Percentiles rank a stretch among this genome's conserved stretches.
phyloP scores from a whole-genome alignment of 164 flowering plant genomes.

The Magnolia sinica region DNA sequence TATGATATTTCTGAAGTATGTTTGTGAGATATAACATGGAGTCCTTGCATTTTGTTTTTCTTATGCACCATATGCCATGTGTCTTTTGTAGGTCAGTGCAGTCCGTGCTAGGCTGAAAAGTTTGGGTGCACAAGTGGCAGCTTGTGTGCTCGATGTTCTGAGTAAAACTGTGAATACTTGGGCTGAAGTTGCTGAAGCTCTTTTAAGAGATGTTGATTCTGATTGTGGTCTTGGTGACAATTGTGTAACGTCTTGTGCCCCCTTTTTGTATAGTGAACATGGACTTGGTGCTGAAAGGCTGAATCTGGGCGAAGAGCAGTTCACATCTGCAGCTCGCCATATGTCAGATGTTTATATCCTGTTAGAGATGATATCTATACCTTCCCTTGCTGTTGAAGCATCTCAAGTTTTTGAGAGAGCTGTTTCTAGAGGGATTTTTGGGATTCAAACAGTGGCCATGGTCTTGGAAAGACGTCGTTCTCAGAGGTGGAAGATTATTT shows the following conservation, averaged over 20 bases:
- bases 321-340: slow-evolving; percentile 33
- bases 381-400: slow-evolving; percentile 81
- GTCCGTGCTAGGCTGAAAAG: slow-evolving; percentile 71
- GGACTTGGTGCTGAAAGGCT: slow-evolving; percentile 39
- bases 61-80: slow-evolving; percentile 11
- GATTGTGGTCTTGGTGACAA: slow-evolving; percentile 49
- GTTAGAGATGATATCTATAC: slow-evolving; percentile 85
- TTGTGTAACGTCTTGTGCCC: slow-evolving; percentile 31
- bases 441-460: slow-evolving; percentile 65
- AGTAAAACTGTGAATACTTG: slow-evolving; percentile 72
- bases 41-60: background rate
- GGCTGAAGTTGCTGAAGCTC: slow-evolving; percentile 76
- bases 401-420: slow-evolving; percentile 90
- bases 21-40: background rate
- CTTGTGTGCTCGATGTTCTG: slow-evolving; percentile 72
- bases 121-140: slow-evolving; percentile 75
- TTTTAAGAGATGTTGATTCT: slow-evolving; percentile 74
- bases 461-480: slow-evolving; percentile 82
- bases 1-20: slow-evolving; percentile 6
- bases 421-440: slow-evolving; percentile 67
- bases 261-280: slow-evolving; percentile 53
- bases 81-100: slow-evolving; percentile 63
- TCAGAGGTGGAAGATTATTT: slow-evolving; percentile 39
- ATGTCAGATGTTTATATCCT: slow-evolving; percentile 79
- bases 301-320: slow-evolving; percentile 42